These are phyloP conservation scores for Ilex aquifolium DNA, from an alignment of 257 asterid genomes.

Conservation along the genomic window DNA sequence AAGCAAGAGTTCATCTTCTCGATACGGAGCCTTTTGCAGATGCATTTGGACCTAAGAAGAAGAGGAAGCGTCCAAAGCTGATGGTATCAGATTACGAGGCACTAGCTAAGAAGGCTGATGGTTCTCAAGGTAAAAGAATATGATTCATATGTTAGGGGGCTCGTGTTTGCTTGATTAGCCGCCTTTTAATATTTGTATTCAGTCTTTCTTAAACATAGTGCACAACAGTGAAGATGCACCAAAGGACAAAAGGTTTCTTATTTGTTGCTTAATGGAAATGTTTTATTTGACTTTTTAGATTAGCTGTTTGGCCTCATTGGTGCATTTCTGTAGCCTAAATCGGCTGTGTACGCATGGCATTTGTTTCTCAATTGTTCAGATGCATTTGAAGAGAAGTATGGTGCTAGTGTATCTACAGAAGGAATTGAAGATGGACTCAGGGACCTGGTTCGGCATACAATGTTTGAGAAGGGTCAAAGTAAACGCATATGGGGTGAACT, in stretches of 20 bases:
- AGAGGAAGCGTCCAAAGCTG: constrained; percentile 80
- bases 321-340: too few species aligned
- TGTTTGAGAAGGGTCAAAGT: constrained; percentile 98
- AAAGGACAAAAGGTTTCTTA: too few species aligned
- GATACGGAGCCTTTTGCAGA: constrained; percentile 87
- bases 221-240: too few species aligned
- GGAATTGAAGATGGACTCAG: constrained; percentile 77
- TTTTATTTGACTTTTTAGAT: background rate
- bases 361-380: constrained; percentile 30
- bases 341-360: background rate
- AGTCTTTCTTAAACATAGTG: too few species aligned
- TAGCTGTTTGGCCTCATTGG: too few species aligned
- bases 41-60: constrained; percentile 81
- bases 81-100: constrained; percentile 71
- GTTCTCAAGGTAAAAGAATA: constrained; percentile 64
- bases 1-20: constrained; percentile 90
- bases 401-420: constrained; percentile 51
- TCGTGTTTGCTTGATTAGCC: too few species aligned
- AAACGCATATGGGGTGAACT: constrained; percentile 99
- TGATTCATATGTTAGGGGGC: too few species aligned
- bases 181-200: too few species aligned
- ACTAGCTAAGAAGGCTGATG: constrained; percentile 70
- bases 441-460: constrained; percentile 82
- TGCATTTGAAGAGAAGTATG: constrained; percentile 72
- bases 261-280: background rate